These are phyloP conservation scores for Aspergillus costaricaensis DNA, from an alignment of 2,329 filamentous ascomycete species.

Conservation along the genomic window DNA sequence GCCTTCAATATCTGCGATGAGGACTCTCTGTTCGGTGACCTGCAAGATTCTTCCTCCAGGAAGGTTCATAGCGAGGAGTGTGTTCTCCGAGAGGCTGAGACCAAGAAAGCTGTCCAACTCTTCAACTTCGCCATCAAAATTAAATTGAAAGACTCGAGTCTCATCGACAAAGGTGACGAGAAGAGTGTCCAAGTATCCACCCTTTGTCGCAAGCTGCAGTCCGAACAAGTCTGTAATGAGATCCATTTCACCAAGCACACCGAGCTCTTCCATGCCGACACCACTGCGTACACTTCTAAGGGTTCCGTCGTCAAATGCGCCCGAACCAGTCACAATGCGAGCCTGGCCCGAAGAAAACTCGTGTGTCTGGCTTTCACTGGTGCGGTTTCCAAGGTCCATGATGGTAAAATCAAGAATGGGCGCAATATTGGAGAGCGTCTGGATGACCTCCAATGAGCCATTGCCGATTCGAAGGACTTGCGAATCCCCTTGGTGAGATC, in stretches of 20 bases:
- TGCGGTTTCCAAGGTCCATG: constrained; percentile 91
- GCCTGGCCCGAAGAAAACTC: constrained; percentile 95
- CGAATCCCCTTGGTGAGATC: constrained; percentile 89
- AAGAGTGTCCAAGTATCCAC: constrained; percentile 62
- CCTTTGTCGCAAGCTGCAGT: constrained; percentile 56
- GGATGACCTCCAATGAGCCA: constrained; percentile 66
- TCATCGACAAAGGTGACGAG: constrained; percentile 80
- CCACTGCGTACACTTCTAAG: constrained; percentile 89
- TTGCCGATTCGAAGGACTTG: constrained; percentile 71
- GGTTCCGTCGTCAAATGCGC: constrained; percentile 84
- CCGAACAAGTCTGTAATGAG: constrained; percentile 74
- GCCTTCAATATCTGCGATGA: constrained; percentile 61
- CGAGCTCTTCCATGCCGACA: constrained; percentile 85
- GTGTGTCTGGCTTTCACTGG: constrained; percentile 75
- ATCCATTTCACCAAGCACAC: constrained; percentile 76
- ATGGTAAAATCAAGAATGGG: constrained; percentile 92
- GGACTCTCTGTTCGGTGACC: constrained; percentile 66
- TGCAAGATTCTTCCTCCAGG: constrained; percentile 68
- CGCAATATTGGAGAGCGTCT: constrained; percentile 80
- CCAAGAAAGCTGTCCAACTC: constrained; percentile 78
- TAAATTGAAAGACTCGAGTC: constrained; percentile 80
- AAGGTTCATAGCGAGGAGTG: constrained; percentile 70
- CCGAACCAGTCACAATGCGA: constrained; percentile 87
- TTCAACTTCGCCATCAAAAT: constrained; percentile 73
- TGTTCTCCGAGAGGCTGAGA: constrained; percentile 68